Evolutionary conservation across 371 early-diverging fungal species (phyloP), one percentile per base, ranked within the genome.

Genomic region (Entomophthora muscae): DNA sequence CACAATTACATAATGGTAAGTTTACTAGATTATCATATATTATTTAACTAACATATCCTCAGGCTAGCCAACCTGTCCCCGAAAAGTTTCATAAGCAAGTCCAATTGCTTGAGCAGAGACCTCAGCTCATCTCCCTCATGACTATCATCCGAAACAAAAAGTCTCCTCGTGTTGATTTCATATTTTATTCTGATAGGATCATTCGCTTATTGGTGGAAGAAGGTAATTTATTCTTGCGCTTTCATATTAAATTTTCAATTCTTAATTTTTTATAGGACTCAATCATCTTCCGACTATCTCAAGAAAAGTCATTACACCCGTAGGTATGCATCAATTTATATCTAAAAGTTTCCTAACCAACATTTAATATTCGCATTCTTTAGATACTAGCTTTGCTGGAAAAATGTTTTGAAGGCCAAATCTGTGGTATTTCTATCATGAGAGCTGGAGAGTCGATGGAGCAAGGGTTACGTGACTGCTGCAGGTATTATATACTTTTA

Each of bases 351-450:
- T n/a, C n/a, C n/a, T n/a, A n/a, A n/a, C n/a, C n/a, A n/a, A n/a
- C n/a, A n/a, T n/a, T n/a, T n/a, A n/a, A n/a, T n/a, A n/a, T n/a
- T n/a, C n/a, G n/a, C n/a, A n/a, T n/a, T n/a, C n/a, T n/a, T n/a
- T n/a, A n/a, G n/a, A n/a, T n/a, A n/a, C n/a, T n/a, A n/a, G n/a
- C n/a, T n/a, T n/a, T n/a, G n/a, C n/a, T n/a, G n/a, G 92, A 92
- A 58, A 78, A 88, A 32, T 79, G 77, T 23, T 90, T 90, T 69
- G 76, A 84, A 71, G 93, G 93, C 55, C 80, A 87, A 63, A 94
- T 94, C 66, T 94, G 95, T 73, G 95, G 95, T 64, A 90, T 94
- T 3, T 91, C 90, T 42, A 93, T 93, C 63, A 93, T 94, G 93
- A 78, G 95, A 26, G 95, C 93, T 51, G 95, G 95, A 70, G 93